Conservation (phyloP, 108 stramenopile species). For the Epithemia pelagica region DNA sequence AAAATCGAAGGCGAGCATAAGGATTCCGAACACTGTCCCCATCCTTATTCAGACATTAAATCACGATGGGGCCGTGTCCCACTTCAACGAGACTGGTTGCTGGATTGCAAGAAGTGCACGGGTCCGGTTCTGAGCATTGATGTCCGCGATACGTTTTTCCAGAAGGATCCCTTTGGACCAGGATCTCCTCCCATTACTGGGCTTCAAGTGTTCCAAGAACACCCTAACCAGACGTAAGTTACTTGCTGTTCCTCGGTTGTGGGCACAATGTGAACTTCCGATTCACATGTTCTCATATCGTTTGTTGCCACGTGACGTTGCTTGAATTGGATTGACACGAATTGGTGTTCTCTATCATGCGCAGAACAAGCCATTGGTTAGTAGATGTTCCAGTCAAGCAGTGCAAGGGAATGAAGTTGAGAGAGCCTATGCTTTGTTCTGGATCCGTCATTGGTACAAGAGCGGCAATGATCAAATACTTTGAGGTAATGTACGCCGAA, state of each 20-base stretch:
- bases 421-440: constrained; percentile 53
- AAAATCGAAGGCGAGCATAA: background rate
- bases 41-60: constrained; percentile 43
- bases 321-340: too few relatives aligned
- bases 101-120: constrained; percentile 57
- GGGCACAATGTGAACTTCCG: too few relatives aligned
- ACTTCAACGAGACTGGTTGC: constrained; percentile 47
- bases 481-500: constrained; percentile 57
- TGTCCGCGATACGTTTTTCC: constrained; percentile 60
- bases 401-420: constrained; percentile 30
- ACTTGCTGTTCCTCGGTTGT: background rate
- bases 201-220: constrained; percentile 58
- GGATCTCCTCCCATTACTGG: constrained; percentile 39
- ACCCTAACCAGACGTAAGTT: constrained; percentile 19
- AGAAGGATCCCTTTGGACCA: constrained; percentile 62
- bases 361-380: constrained; percentile 41
- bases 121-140: constrained; percentile 65
- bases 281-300: too few relatives aligned
- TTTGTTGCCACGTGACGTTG: too few relatives aligned
- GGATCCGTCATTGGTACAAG: constrained; percentile 71
- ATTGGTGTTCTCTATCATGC: too few relatives aligned
- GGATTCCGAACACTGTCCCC: constrained; percentile 15
- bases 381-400: constrained; percentile 28
- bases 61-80: constrained; percentile 62
- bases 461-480: constrained; percentile 57